A percentile compares a stretch with the other conserved stretches of the same genome.
These are phyloP conservation scores for Wallacemonas sp. DNA, from an alignment of 208 protist genomes.

Conservation along the genomic window DNA sequence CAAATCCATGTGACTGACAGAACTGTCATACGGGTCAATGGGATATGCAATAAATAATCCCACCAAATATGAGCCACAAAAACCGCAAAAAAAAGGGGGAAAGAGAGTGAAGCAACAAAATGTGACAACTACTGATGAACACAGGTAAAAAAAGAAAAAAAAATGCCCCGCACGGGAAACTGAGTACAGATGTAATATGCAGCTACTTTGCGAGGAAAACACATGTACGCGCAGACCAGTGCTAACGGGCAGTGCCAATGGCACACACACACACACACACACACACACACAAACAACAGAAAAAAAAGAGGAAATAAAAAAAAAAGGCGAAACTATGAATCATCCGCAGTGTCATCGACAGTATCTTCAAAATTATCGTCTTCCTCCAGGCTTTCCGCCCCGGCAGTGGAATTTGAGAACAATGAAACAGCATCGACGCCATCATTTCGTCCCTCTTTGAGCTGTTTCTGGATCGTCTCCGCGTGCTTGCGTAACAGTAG, in stretches of 20 bases:
- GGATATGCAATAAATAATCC: too few relatives aligned
- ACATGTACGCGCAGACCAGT: too few relatives aligned
- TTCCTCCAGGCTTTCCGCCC: constrained; percentile 15
- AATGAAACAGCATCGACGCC: constrained; percentile 2
- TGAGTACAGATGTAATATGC: too few relatives aligned
- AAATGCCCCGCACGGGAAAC: too few relatives aligned
- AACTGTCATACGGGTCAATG: too few relatives aligned
- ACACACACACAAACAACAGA: constrained; percentile 23
- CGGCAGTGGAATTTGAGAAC: constrained; percentile 14
- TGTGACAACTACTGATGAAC: constrained; percentile 15
- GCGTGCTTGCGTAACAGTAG: constrained; percentile 45
- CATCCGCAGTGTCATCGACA: constrained; percentile 15
- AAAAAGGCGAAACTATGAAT: constrained; percentile 9
- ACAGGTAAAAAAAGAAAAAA: constrained; percentile 28
- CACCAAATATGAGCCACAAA: too few relatives aligned
- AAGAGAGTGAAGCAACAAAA: constrained; percentile 17
- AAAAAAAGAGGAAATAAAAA: constrained; percentile 23
- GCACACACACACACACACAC: too few relatives aligned
- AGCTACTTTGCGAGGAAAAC: too few relatives aligned
- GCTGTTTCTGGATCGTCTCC: constrained; percentile 20
- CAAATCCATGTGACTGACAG: too few relatives aligned
- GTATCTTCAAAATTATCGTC: constrained; percentile 17
- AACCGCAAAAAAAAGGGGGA: constrained; percentile 9
- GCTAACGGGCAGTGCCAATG: too few relatives aligned
- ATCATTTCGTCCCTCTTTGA: constrained; percentile 2